Percentiles rank a stretch among this genome's conserved stretches.
Evolutionary conservation across 192 early-diverging fungal species (phyloP).

Genomic region (Coemansia sp.): DNA sequence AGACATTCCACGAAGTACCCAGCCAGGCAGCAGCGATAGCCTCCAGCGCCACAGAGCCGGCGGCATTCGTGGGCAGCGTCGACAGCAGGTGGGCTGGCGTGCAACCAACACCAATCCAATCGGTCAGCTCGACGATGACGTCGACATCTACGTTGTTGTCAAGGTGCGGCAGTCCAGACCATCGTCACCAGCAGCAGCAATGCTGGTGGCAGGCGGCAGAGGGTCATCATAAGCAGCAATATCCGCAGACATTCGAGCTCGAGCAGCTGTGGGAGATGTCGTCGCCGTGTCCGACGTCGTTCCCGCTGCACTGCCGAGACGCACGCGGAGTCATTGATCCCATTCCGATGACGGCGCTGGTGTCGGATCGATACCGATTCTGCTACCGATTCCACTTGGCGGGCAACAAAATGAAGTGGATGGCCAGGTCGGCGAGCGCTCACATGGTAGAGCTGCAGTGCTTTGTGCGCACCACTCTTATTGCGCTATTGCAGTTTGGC

Average conservation of each 20-base stretch:
- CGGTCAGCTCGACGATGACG: background rate
- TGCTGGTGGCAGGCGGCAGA: conserved; percentile 8
- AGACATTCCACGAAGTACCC: conserved; percentile 40
- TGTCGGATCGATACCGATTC: conserved; percentile 51
- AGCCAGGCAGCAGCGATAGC: background rate
- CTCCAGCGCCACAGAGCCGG: background rate
- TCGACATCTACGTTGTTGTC: background rate
- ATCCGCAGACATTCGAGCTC: conserved; percentile 19
- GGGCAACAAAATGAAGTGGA: conserved; percentile 51
- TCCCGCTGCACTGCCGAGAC: conserved; percentile 55
- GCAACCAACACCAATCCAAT: background rate
- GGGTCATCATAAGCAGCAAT: background rate
- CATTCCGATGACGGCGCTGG: conserved; percentile 46
- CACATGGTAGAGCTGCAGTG: conserved; percentile 37
- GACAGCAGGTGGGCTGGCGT: background rate
- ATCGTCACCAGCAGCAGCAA: background rate
- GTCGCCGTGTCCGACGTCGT: conserved; percentile 34
- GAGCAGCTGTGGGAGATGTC: conserved; percentile 53
- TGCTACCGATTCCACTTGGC: conserved; percentile 52
- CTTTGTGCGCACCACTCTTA: conserved; percentile 39
- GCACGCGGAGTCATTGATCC: conserved; percentile 46
- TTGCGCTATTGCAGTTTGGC: conserved; percentile 31
- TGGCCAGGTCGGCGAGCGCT: conserved; percentile 13
- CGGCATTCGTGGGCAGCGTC: background rate
- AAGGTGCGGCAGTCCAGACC: background rate